phyloP scores from a whole-genome alignment of 306 rosid species.

The Cicer judaicum region DNA sequence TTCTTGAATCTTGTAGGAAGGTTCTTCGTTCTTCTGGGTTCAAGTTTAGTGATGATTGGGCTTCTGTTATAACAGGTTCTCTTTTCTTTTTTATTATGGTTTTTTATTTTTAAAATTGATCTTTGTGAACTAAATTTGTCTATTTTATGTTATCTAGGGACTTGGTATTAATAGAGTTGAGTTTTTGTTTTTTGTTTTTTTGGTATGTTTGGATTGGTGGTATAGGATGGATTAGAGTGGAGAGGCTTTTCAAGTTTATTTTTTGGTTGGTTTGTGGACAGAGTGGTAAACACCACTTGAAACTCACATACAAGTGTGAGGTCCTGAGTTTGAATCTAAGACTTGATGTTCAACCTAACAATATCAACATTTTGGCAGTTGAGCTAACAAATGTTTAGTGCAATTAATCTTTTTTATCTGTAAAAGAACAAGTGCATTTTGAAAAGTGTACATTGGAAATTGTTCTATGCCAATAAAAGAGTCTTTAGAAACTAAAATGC shows the following conservation, averaged over 20 bases:
- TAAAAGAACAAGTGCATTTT: background rate
- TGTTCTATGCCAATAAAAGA: background rate
- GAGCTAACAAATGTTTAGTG: background rate
- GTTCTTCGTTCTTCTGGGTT: constrained; percentile 68
- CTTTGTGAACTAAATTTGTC: background rate
- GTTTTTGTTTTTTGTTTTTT: too few relatives aligned
- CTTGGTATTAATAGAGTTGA: background rate
- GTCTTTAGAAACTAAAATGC: background rate
- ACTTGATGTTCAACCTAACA: too few relatives aligned
- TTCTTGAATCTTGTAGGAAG: constrained; percentile 71
- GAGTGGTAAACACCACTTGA: too few relatives aligned
- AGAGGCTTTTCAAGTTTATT: too few relatives aligned
- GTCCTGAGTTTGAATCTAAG: too few relatives aligned
- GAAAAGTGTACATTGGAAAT: background rate
- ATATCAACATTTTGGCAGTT: too few relatives aligned
- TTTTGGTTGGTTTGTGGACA: too few relatives aligned
- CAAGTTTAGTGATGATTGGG: constrained; percentile 81
- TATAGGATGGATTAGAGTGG: too few relatives aligned
- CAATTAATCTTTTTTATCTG: background rate
- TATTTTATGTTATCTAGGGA: background rate
- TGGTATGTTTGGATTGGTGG: too few relatives aligned
- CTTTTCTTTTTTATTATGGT: background rate
- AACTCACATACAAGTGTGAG: too few relatives aligned
- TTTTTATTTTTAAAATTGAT: background rate
- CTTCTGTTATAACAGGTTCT: constrained; percentile 84